Percentiles rank a stretch among this genome's conserved stretches.
Conservation (phyloP, 257 asterid genomes). For the Coffea canephora region DNA sequence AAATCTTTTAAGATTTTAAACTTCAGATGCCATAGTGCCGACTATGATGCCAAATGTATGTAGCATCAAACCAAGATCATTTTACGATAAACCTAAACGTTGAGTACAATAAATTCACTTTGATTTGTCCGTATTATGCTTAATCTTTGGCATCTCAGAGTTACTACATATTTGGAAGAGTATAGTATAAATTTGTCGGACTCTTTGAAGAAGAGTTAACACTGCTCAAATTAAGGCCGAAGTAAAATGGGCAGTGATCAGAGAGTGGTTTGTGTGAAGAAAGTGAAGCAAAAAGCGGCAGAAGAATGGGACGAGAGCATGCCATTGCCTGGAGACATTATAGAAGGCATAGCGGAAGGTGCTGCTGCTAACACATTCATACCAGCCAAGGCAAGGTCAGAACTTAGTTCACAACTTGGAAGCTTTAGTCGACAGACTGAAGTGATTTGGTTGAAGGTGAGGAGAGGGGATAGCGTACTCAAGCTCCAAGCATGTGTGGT, state of each 20-base stretch:
- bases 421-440: constrained; percentile 31
- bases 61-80: not conserved
- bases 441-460: constrained; percentile 47
- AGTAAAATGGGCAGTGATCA: constrained; percentile 21
- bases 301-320: constrained; percentile 50
- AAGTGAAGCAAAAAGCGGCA: constrained; percentile 39
- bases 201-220: not conserved
- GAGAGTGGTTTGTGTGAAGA: constrained; percentile 41
- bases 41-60: too few relatives aligned
- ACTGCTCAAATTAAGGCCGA: not conserved
- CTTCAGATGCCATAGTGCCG: too few relatives aligned
- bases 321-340: constrained; percentile 60
- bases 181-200: not conserved
- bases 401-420: constrained; percentile 28
- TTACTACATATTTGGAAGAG: not conserved
- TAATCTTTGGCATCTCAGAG: not conserved
- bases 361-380: constrained; percentile 28
- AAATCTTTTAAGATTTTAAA: too few relatives aligned
- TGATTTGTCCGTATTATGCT: constrained; percentile 19
- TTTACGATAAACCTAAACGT: constrained; percentile 16
- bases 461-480: constrained; percentile 37
- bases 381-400: constrained; percentile 40
- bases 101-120: constrained; percentile 32
- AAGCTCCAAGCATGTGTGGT: constrained; percentile 41
- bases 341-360: constrained; percentile 40